Conservation (phyloP, 257 asterid species). For the Solanum lycopersicoides region DNA sequence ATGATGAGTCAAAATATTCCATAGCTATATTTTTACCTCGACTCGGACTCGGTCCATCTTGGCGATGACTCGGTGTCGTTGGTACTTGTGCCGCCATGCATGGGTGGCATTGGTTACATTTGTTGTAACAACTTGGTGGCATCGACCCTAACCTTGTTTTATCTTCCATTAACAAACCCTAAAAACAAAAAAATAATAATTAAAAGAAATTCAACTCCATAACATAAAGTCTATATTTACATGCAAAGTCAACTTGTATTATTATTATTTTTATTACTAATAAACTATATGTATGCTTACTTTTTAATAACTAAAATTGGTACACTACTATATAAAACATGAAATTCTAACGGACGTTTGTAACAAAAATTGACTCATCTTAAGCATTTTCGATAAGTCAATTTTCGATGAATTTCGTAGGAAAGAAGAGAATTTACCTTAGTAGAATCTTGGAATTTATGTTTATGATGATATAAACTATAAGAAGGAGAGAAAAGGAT, state of each 20-base stretch:
- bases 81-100: conserved; percentile 95
- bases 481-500: conserved; percentile 3
- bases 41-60: conserved; percentile 15
- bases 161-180: conserved; percentile 59
- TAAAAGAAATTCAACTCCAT: background rate
- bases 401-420: background rate
- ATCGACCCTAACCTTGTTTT: conserved; percentile 86
- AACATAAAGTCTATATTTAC: background rate
- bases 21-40: background rate
- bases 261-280: background rate
- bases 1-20: conserved; percentile 30
- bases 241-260: background rate
- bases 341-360: background rate
- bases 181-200: background rate
- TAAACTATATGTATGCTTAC: background rate
- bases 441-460: conserved; percentile 9
- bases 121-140: conserved; percentile 94
- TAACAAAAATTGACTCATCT: background rate
- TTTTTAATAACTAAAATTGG: no score
- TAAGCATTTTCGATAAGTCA: background rate
- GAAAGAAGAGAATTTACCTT: background rate
- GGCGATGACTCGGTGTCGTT: conserved; percentile 47
- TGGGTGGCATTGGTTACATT: conserved; percentile 92
- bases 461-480: conserved; percentile 12
- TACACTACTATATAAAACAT: background rate